Base-by-base conservation (phyloP, 768 basidiomycete species). In the Pisolithus microcarpus region DNA sequence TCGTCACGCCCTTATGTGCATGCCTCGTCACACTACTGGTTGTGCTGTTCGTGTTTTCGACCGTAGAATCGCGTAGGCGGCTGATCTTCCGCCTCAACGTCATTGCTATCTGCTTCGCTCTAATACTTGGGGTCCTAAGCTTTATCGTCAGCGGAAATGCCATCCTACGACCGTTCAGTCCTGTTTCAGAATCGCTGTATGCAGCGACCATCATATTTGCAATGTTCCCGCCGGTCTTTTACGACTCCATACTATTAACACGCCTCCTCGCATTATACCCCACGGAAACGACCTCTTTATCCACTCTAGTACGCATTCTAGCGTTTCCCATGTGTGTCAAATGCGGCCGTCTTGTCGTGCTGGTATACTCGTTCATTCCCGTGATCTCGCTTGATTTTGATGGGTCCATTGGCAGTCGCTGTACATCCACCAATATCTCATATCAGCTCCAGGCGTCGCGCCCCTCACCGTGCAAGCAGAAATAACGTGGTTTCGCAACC, bases 191-290 rank as follows among this genome's bases (percentile, higher is more conserved):
- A 21, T 45, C 51, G 6, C 36, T 63, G 10, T 56, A 58, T 26
- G 58, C 60, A 3, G 56, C 58, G 1, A 60, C 58, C 46, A 58
- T 62, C 11, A 37, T 52, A 0, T 45, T 72, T 38, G 52, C 59
- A 15, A 51, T 64, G 7, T 54, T 65, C 46, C 62, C 67, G 2
- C 71, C 71, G 10, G 40, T 70, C 2, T 58, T 72, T 40, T 62
- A 71, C 21, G 72, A 74, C 52, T 66, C 62, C 7, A 66, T 74
- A 40, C 65, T 74, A 7, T 34, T 71, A 28, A 59, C 71, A 48
- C 63, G 72, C 0, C 62, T 74, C 7, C 52, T 65, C 30, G 67
- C 68, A 1, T 65, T 74, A 7, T 73, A 65, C 47, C 71, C 72
- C 2, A 56, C 58, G 0, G 52, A 48, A 4, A 43, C 43, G 4